Percentiles rank a stretch among this genome's conserved stretches.
Evolutionary conservation across 495 filamentous ascomycete genomes (phyloP).

Genomic region (Penicillium pancosmium): DNA sequence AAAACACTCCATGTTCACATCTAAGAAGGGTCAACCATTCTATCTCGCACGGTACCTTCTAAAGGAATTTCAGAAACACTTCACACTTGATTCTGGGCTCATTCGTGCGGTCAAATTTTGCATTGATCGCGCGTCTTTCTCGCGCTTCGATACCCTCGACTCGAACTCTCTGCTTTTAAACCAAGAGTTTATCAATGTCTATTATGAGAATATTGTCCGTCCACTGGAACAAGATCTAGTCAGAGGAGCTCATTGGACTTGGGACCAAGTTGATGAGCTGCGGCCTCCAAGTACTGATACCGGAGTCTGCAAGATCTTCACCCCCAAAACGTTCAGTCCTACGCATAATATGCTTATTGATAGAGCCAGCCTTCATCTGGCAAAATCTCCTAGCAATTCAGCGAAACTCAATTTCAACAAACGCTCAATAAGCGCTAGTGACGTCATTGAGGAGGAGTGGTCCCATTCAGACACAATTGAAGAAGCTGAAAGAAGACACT

Average conservation of each 20-base stretch:
- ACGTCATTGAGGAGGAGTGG: not conserved
- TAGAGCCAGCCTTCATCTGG: not conserved
- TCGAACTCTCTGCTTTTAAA: not conserved
- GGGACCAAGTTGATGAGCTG: conserved; percentile 14
- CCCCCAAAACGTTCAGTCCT: not conserved
- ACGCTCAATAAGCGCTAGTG: not conserved
- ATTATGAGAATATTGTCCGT: conserved; percentile 12
- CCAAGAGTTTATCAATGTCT: conserved; percentile 17
- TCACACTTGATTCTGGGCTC: conserved; percentile 15
- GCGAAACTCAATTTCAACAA: not conserved
- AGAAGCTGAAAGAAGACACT: not conserved
- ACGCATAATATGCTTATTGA: not conserved
- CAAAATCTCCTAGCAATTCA: not conserved
- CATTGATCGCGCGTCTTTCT: conserved; percentile 5
- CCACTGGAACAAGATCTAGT: conserved; percentile 22
- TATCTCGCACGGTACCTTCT: conserved; percentile 12
- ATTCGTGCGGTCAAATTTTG: conserved; percentile 10
- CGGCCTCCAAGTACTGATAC: not conserved
- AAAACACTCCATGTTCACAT: conserved; percentile 2
- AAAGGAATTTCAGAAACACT: conserved; percentile 14
- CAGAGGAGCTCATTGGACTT: conserved; percentile 19
- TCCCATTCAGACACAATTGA: not conserved
- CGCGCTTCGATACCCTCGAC: not conserved
- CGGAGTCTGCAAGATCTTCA: conserved; percentile 2
- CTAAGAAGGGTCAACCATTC: not conserved